phyloP scores from a whole-genome alignment of 2,329 filamentous ascomycete species.

The Alternaria ventricosa region DNA sequence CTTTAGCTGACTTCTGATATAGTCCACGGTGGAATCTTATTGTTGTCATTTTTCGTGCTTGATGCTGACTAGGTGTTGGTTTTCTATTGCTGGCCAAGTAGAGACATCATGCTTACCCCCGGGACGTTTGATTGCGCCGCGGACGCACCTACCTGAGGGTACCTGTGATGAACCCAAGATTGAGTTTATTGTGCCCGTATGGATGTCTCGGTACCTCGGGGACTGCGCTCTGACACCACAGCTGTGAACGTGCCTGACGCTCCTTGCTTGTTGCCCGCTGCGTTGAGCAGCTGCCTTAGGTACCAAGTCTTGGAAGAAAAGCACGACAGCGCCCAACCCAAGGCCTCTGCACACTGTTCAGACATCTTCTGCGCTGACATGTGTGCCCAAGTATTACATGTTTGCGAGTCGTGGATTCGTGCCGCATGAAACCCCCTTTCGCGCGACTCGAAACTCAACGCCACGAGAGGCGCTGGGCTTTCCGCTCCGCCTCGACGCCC shows the following conservation, averaged over 20 bases:
- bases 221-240: not conserved
- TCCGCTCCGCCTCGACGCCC: slow-evolving; percentile 7
- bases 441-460: not conserved
- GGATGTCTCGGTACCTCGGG: not conserved
- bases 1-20: not conserved
- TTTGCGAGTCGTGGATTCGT: not conserved
- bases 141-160: not conserved
- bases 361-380: not conserved
- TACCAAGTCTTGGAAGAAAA: not conserved
- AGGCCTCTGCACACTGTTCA: not conserved
- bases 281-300: not conserved
- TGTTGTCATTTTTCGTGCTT: not conserved
- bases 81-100: not conserved
- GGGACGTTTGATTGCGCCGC: not conserved
- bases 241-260: not conserved
- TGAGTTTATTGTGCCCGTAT: not conserved
- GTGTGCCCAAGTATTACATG: not conserved
- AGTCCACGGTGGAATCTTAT: not conserved
- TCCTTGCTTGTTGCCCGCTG: not conserved
- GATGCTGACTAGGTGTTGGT: not conserved
- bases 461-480: slow-evolving; percentile 1
- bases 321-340: slow-evolving; percentile 2
- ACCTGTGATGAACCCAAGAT: not conserved
- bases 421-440: not conserved
- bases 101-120: not conserved